A percentile compares a stretch with the other conserved stretches of the same genome.
Conservation (phyloP, 345 rosid genomes). For the Clausena lansium region DNA sequence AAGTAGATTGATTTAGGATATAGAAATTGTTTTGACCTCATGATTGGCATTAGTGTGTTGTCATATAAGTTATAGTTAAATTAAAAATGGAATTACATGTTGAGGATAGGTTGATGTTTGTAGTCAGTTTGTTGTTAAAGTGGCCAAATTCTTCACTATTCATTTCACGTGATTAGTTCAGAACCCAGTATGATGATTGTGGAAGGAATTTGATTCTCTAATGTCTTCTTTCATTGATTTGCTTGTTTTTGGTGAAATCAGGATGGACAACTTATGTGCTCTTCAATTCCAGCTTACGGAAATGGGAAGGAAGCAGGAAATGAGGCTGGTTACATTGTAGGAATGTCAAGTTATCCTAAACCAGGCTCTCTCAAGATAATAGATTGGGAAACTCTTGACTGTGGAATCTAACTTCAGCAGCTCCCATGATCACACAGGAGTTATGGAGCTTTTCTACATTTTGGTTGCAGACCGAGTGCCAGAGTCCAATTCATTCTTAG, state of each 20-base stretch:
- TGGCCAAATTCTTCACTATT: too few relatives aligned
- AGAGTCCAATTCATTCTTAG: slow-evolving; percentile 13
- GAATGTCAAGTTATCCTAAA: slow-evolving; percentile 81
- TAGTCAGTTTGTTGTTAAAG: too few relatives aligned
- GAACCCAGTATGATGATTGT: too few relatives aligned
- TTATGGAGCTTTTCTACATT: slow-evolving; percentile 81
- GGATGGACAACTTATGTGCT: too few relatives aligned
- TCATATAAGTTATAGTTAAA: too few relatives aligned
- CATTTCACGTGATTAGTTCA: too few relatives aligned
- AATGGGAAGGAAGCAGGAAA: slow-evolving; percentile 76
- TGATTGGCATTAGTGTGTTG: too few relatives aligned
- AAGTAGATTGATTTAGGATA: too few relatives aligned
- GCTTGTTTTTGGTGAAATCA: slow-evolving; percentile 18
- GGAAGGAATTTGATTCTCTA: not conserved
- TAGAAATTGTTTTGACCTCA: too few relatives aligned
- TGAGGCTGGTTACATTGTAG: slow-evolving; percentile 82
- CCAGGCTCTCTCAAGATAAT: slow-evolving; percentile 63
- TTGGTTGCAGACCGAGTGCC: slow-evolving; percentile 56
- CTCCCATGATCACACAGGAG: slow-evolving; percentile 58
- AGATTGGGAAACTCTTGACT: slow-evolving; percentile 53
- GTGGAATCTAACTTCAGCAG: slow-evolving; percentile 67
- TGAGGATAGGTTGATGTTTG: too few relatives aligned
- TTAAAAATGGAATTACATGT: too few relatives aligned
- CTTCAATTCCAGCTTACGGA: slow-evolving; percentile 61
- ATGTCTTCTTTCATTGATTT: slow-evolving; percentile 5